Percentiles rank a stretch among this genome's conserved stretches.
Conservation (phyloP, 306 rosid species). For the Pterocarpus santalinus region DNA sequence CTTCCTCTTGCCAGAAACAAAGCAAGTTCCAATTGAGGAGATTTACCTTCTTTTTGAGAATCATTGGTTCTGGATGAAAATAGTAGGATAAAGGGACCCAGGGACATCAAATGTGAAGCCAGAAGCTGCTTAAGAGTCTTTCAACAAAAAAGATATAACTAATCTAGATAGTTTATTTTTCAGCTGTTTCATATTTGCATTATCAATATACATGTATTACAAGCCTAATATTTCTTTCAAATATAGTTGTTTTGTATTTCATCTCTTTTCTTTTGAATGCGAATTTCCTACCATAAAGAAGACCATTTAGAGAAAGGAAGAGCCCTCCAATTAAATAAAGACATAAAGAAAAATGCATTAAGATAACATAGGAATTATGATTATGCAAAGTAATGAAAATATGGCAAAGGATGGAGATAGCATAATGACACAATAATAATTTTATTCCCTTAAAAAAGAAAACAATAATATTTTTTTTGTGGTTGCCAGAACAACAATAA, state of each 20-base stretch:
- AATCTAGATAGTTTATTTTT: too few relatives aligned
- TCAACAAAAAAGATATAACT: neutral
- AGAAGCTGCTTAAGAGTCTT: neutral
- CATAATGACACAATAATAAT: neutral
- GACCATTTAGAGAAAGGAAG: neutral
- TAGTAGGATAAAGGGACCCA: conserved; percentile 40
- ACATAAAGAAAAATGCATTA: neutral
- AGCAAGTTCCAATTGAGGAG: conserved; percentile 80
- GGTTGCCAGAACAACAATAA: neutral
- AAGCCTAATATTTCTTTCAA: too few relatives aligned
- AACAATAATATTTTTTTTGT: neutral
- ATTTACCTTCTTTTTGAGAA: conserved; percentile 63
- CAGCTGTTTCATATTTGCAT: too few relatives aligned
- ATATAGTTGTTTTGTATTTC: too few relatives aligned
- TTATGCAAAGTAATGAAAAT: neutral
- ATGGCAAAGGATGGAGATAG: neutral
- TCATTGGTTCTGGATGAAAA: conserved; percentile 70
- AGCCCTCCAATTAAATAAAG: too few relatives aligned
- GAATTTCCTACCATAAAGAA: neutral
- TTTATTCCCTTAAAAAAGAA: neutral
- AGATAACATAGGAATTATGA: neutral
- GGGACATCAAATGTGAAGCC: conserved; percentile 43
- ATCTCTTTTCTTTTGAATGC: neutral
- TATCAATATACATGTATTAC: too few relatives aligned
- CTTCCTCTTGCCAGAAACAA: conserved; percentile 78